These are phyloP conservation scores for Dichotomocladium elegans DNA, from an alignment of 371 early-diverging fungal genomes.

Conservation along the genomic window DNA sequence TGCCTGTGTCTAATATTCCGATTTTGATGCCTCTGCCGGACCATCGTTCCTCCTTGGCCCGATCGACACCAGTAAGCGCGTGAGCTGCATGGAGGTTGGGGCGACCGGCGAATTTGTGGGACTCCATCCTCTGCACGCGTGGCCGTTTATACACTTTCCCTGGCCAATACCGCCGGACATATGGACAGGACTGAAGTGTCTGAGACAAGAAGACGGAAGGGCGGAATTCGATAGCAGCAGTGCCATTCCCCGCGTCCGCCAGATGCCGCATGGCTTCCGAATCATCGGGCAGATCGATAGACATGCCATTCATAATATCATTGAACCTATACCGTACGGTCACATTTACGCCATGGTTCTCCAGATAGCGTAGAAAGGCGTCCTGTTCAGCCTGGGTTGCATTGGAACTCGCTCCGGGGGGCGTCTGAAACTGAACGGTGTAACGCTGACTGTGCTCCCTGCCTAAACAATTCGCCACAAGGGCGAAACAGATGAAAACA, in stretches of 20 bases:
- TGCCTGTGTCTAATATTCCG: slow-evolving; percentile 24
- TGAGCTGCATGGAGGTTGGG: slow-evolving; percentile 14
- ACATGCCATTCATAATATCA: slow-evolving; percentile 18
- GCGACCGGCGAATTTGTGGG: background rate
- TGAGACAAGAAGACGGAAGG: slow-evolving; percentile 15
- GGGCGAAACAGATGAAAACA: background rate
- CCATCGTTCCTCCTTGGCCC: background rate
- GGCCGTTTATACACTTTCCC: slow-evolving; percentile 14
- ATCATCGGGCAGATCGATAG: slow-evolving; percentile 4
- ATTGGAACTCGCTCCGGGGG: slow-evolving; percentile 2
- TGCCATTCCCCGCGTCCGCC: background rate
- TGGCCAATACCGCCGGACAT: slow-evolving; percentile 13
- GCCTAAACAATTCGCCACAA: background rate
- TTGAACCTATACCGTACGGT: slow-evolving; percentile 14
- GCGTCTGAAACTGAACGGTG: slow-evolving; percentile 14
- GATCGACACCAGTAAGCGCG: slow-evolving; percentile 11
- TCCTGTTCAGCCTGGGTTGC: slow-evolving; percentile 11
- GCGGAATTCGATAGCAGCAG: background rate
- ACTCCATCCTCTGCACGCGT: background rate
- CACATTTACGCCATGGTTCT: slow-evolving; percentile 6
- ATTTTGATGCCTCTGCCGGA: slow-evolving; percentile 13
- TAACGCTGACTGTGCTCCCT: slow-evolving; percentile 2
- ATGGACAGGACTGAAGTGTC: slow-evolving; percentile 6
- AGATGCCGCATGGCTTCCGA: background rate
- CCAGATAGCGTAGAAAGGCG: slow-evolving; percentile 12